These are phyloP conservation scores for Anaeromyces robustus DNA, from an alignment of 192 early-diverging fungal species.

Conservation along the genomic window DNA sequence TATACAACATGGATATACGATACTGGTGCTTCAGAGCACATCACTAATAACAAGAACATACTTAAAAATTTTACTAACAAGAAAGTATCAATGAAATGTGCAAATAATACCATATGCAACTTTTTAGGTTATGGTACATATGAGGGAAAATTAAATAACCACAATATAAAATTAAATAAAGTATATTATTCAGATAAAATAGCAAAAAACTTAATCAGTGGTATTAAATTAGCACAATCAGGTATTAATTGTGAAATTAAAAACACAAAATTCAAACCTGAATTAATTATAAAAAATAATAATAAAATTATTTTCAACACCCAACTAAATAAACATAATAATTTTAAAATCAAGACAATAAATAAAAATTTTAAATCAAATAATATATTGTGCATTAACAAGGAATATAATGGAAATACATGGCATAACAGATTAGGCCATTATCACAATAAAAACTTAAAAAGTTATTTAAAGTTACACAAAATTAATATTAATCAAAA, in stretches of 20 bases:
- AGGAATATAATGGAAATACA: too few species aligned
- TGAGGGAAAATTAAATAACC: neutral
- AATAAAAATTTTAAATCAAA: too few species aligned
- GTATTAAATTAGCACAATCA: neutral
- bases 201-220: neutral
- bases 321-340: neutral
- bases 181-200: neutral
- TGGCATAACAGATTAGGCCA: too few species aligned
- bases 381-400: too few species aligned
- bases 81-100: neutral
- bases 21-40: neutral
- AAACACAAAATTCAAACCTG: neutral
- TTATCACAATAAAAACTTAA: too few species aligned
- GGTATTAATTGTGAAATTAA: neutral
- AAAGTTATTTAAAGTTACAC: too few species aligned
- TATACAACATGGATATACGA: neutral
- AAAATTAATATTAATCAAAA: too few species aligned
- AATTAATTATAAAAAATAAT: neutral
- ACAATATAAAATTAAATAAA: neutral
- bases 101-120: neutral
- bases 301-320: neutral
- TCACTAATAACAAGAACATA: neutral
- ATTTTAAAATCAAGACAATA: neutral
- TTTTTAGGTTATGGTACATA: neutral
- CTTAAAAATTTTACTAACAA: neutral